These are phyloP conservation scores for Lotmaria passim DNA, from an alignment of 208 protist genomes.

Conservation along the genomic window DNA sequence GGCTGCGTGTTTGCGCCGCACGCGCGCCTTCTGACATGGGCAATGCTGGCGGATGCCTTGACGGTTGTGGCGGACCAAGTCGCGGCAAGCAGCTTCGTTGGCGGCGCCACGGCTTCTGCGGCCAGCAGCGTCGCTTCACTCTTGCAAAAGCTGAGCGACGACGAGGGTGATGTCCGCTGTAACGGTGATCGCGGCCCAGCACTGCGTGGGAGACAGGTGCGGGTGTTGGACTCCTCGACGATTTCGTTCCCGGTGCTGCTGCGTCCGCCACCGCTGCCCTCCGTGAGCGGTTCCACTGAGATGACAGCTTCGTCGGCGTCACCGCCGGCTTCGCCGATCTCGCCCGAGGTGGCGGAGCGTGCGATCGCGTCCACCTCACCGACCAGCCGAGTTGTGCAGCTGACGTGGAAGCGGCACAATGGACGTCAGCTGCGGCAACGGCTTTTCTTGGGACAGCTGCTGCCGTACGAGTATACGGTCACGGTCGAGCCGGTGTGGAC, in stretches of 20 bases:
- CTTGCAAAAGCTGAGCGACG: neutral
- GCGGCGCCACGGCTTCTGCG: neutral
- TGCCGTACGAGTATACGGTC: constrained; percentile 25
- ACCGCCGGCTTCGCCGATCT: no score
- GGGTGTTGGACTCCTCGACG: constrained; percentile 13
- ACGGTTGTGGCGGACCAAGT: constrained; percentile 20
- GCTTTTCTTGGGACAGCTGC: constrained; percentile 15
- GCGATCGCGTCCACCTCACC: neutral
- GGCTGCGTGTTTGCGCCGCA: constrained; percentile 13
- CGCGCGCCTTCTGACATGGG: constrained; percentile 31
- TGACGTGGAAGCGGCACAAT: constrained; percentile 28
- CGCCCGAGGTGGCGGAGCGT: neutral
- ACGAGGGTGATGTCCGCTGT: neutral
- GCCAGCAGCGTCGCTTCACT: no score
- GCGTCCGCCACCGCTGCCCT: neutral
- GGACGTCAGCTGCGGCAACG: neutral
- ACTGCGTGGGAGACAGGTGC: constrained; percentile 5
- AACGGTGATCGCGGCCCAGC: neutral
- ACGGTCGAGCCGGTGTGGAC: constrained; percentile 36
- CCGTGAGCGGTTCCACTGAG: neutral
- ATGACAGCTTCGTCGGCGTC: constrained; percentile 6
- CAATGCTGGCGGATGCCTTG: constrained; percentile 36
- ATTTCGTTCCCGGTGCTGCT: constrained; percentile 32
- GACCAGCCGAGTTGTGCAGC: constrained; percentile 26
- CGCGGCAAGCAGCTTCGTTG: neutral